Evolutionary conservation across 129 eudicot genomes (phyloP), one percentile per base, ranked within the genome.

Genomic region (Arctium minus): DNA sequence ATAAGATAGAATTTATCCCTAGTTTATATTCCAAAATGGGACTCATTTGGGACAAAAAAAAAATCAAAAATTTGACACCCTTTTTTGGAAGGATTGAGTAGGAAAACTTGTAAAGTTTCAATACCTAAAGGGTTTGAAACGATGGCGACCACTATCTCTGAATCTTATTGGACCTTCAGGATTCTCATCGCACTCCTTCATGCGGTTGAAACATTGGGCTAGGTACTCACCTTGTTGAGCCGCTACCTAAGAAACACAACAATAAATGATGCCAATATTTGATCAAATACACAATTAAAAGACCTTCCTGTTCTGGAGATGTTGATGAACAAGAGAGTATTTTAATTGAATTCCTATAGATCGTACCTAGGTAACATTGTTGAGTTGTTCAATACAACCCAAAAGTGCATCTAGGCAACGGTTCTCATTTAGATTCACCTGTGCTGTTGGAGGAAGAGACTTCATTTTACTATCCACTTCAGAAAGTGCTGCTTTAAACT

Each of bases 121-220:
- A 65, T 82, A 93, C 98, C 94, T 91, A 71, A 93, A 93, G 53
- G 96, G 93, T 70, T 68, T 86, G 77, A 93, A 93, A 2, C 97
- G 91, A 78, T 93, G 98, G 48, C 89, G 90, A 73, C 98, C 98
- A 0, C 76, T 10, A 42, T 86, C 92, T 77, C 98, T 81, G 80
- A 93, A 87, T 86, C 98, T 91, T 11, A 90, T 13, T 7, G 98
- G 98, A 79, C 98, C 98, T 93, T 93, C 98, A 64, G 98, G 98
- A 80, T 86, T 32, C 79, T 36, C 88, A 15, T 88, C 92, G 39
- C 98, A 93, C 68, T 81, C 35, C 75, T 93, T 89, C 97, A 93
- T 89, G 37, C 86, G 79, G 44, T 93, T 93, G 81, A 93, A 93
- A 82, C 98, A 93, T 12, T 80, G 72, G 37, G 97, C 96, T 15